Conservation (phyloP, 257 asterid species). For the Osmanthus fragrans region DNA sequence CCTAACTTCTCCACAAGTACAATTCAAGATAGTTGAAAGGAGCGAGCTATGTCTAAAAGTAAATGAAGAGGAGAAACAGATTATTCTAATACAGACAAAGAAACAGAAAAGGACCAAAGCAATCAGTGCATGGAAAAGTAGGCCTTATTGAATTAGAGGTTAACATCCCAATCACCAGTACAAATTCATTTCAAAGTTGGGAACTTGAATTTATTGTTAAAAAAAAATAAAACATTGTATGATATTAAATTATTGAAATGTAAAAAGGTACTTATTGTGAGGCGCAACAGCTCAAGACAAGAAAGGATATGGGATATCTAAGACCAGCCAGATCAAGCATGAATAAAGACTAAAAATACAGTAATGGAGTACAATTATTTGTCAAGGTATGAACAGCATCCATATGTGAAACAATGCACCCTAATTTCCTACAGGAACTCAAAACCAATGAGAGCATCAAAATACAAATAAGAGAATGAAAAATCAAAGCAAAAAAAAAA, state of each 20-base stretch:
- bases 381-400: background rate
- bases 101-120: background rate
- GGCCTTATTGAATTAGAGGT: background rate
- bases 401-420: too few relatives aligned
- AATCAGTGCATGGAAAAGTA: background rate
- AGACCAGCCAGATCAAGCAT: background rate
- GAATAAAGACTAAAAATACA: background rate
- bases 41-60: background rate
- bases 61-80: too few relatives aligned
- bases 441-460: background rate
- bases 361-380: too few relatives aligned
- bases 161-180: background rate
- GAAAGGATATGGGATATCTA: background rate
- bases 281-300: background rate
- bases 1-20: background rate
- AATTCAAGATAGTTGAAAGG: background rate
- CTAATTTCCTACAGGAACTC: background rate
- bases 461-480: background rate
- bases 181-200: too few relatives aligned
- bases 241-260: too few relatives aligned
- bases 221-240: too few relatives aligned
- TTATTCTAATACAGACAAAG: background rate
- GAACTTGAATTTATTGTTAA: slow-evolving; percentile 12
- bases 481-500: background rate
- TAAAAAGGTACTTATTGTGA: too few relatives aligned